Evolutionary conservation across 2,329 filamentous ascomycete species (phyloP).

Genomic region (Fusarium brevicatenulatum): DNA sequence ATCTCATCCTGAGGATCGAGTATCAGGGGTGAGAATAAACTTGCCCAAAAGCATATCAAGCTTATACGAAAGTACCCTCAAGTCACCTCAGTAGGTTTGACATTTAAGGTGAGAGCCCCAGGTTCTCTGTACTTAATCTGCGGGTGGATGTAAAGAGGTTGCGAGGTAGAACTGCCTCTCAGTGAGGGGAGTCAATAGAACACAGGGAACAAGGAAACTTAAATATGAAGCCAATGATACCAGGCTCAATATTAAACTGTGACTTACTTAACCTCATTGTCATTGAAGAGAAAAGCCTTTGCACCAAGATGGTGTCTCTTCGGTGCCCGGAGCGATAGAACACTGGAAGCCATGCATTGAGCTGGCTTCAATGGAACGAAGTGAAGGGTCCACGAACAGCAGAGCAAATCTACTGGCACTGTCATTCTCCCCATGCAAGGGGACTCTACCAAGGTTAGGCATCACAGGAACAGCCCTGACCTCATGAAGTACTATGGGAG

Average conservation of each 20-base stretch:
- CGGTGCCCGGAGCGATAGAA: too few species aligned
- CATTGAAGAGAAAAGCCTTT: not conserved
- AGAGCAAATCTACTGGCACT: too few species aligned
- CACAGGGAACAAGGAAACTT: not conserved
- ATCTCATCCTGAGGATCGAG: slow-evolving; percentile 14
- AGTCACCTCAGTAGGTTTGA: not conserved
- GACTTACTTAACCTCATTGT: not conserved
- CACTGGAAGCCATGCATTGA: not conserved
- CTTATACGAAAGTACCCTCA: not conserved
- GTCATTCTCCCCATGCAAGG: too few species aligned
- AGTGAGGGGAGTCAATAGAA: not conserved
- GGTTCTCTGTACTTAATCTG: not conserved
- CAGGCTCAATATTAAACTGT: too few species aligned
- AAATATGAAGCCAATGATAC: not conserved
- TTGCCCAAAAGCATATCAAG: not conserved
- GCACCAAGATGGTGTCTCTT: not conserved
- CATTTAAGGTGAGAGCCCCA: too few species aligned
- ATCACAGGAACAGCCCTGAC: not conserved
- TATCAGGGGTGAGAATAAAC: not conserved
- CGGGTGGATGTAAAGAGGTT: not conserved
- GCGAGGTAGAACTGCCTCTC: not conserved
- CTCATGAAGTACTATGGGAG: not conserved
- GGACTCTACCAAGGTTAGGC: too few species aligned
- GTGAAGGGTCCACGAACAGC: accelerated
- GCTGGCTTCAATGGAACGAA: accelerated